These are phyloP conservation scores for Termitomyces sp. DNA, from an alignment of 768 basidiomycete species.

Conservation along the genomic window DNA sequence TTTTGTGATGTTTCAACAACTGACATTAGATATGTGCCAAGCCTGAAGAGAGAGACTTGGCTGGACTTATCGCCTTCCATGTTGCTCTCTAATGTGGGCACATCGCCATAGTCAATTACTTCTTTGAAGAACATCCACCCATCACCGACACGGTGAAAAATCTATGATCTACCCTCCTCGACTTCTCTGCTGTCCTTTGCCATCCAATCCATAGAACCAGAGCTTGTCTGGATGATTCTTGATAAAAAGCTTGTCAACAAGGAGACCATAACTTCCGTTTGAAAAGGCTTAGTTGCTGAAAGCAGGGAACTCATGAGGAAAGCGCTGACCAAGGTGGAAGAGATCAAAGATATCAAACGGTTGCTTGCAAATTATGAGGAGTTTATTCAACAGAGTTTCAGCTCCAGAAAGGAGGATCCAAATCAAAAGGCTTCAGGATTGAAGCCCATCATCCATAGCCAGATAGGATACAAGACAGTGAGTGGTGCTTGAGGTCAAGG, in stretches of 20 bases:
- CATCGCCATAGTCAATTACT: slow-evolving; percentile 47
- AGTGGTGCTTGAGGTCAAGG: background rate
- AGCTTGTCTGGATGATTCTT: slow-evolving; percentile 59
- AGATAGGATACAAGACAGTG: background rate
- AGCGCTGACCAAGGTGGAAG: slow-evolving; percentile 22
- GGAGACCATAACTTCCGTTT: slow-evolving; percentile 45
- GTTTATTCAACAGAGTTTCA: slow-evolving; percentile 32
- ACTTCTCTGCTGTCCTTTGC: slow-evolving; percentile 49
- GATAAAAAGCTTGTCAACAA: slow-evolving; percentile 47
- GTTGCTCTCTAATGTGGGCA: slow-evolving; percentile 51
- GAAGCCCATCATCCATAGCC: background rate
- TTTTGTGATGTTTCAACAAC: slow-evolving; percentile 8
- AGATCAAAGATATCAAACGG: slow-evolving; percentile 44
- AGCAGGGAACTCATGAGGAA: slow-evolving; percentile 18
- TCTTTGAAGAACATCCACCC: slow-evolving; percentile 58
- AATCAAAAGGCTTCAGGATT: background rate
- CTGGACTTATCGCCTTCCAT: slow-evolving; percentile 62
- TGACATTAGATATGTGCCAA: slow-evolving; percentile 51
- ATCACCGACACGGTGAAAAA: slow-evolving; percentile 42
- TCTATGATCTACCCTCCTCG: slow-evolving; percentile 43
- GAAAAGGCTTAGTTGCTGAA: slow-evolving; percentile 40
- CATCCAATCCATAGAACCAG: slow-evolving; percentile 54
- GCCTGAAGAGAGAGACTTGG: slow-evolving; percentile 59
- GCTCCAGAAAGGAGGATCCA: background rate
- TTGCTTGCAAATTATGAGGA: slow-evolving; percentile 47